Conservation (phyloP, 202 grass and related monocot species). For the Zoysia matrella region DNA sequence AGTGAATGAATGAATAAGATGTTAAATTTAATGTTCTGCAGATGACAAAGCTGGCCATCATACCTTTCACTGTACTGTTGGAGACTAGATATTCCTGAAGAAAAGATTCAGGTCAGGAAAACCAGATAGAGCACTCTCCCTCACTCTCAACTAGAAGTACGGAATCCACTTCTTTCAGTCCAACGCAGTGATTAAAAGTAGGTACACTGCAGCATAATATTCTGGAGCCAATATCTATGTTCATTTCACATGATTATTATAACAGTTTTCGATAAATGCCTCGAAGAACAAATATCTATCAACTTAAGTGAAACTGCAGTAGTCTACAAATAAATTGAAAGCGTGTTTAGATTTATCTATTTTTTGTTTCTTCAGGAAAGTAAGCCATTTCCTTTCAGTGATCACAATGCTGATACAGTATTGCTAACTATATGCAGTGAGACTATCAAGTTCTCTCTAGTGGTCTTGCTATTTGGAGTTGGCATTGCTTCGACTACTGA, state of each 20-base stretch:
- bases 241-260: background rate
- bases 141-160: conserved; percentile 27
- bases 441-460: conserved; percentile 78
- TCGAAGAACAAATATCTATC: no score
- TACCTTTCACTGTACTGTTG: no score
- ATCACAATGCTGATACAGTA: conserved; percentile 32
- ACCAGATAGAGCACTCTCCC: no score
- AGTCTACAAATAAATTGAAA: background rate
- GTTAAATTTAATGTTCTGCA: conserved; percentile 44
- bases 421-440: conserved; percentile 55
- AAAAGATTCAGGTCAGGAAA: no score
- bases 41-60: no score
- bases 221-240: background rate
- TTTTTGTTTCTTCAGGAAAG: background rate
- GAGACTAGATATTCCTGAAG: no score
- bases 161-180: background rate
- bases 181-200: background rate
- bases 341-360: background rate
- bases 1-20: background rate
- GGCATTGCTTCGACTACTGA: conserved; percentile 90
- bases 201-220: no score
- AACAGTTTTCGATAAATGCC: background rate
- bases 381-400: background rate
- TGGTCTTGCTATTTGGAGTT: conserved; percentile 86
- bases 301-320: no score